Conservation (phyloP, 129 eudicot species). For the Flaveria trinervia region DNA sequence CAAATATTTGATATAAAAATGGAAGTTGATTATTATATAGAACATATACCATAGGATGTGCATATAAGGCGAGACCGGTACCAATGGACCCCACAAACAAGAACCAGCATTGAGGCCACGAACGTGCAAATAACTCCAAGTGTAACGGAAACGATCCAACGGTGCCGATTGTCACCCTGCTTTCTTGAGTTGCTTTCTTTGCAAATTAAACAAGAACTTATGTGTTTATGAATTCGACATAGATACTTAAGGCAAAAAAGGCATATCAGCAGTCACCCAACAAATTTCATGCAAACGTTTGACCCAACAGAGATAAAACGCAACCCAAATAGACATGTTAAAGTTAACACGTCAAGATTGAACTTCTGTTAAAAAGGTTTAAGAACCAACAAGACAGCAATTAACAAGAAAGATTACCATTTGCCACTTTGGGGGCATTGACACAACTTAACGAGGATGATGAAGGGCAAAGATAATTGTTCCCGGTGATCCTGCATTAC, state of each 20-base stretch:
- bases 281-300: neutral
- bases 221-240: neutral
- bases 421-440: constrained; percentile 47
- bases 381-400: neutral
- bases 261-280: neutral
- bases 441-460: constrained; percentile 59
- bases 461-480: constrained; percentile 78
- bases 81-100: constrained; percentile 71
- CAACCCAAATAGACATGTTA: neutral
- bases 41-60: constrained; percentile 66
- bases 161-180: constrained; percentile 47
- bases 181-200: constrained; percentile 49
- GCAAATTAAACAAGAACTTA: constrained; percentile 17
- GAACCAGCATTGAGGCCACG: constrained; percentile 55
- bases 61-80: constrained; percentile 68
- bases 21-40: constrained; percentile 10
- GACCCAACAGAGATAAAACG: neutral
- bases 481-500: constrained; percentile 71
- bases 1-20: neutral
- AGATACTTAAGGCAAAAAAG: neutral
- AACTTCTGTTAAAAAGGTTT: neutral
- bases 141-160: constrained; percentile 53
- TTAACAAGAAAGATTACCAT: constrained; percentile 44
- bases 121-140: constrained; percentile 77
- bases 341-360: neutral